A percentile compares a stretch with the other conserved stretches of the same genome.
Conservation (phyloP, 371 early-diverging fungal genomes). For the Mortierella sp. region DNA sequence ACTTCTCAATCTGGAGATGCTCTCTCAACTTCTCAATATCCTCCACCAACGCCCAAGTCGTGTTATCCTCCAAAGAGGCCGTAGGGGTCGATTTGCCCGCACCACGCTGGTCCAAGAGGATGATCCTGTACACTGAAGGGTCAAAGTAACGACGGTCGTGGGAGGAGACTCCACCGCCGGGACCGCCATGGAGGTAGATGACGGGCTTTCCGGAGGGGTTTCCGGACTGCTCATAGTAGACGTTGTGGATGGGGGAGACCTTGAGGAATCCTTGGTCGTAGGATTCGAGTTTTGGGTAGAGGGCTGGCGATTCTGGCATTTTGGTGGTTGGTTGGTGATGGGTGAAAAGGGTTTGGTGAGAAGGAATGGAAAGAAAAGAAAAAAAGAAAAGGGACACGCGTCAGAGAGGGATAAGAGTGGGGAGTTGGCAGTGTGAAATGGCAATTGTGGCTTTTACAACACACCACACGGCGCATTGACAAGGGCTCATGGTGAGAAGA, state of each 20-base stretch:
- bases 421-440: no score
- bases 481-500: neutral
- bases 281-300: constrained; percentile 68
- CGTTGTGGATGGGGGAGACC: constrained; percentile 66
- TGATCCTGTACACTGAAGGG: constrained; percentile 68
- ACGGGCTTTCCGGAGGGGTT: constrained; percentile 63
- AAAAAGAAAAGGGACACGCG: neutral
- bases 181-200: constrained; percentile 73
- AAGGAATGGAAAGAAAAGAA: neutral
- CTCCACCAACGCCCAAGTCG: constrained; percentile 67
- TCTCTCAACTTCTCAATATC: constrained; percentile 71
- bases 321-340: neutral
- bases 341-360: neutral
- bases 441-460: neutral
- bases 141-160: constrained; percentile 75
- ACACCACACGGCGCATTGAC: neutral
- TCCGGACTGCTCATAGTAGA: constrained; percentile 65
- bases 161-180: constrained; percentile 55
- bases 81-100: constrained; percentile 73
- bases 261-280: constrained; percentile 64
- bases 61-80: constrained; percentile 69
- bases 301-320: constrained; percentile 55
- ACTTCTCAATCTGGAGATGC: constrained; percentile 69
- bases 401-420: neutral
- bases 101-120: constrained; percentile 77